A percentile compares a stretch with the other conserved stretches of the same genome.
phyloP scores from a whole-genome alignment of 1,139 yeast genomes.

The Sugiyamaella castrensis region DNA sequence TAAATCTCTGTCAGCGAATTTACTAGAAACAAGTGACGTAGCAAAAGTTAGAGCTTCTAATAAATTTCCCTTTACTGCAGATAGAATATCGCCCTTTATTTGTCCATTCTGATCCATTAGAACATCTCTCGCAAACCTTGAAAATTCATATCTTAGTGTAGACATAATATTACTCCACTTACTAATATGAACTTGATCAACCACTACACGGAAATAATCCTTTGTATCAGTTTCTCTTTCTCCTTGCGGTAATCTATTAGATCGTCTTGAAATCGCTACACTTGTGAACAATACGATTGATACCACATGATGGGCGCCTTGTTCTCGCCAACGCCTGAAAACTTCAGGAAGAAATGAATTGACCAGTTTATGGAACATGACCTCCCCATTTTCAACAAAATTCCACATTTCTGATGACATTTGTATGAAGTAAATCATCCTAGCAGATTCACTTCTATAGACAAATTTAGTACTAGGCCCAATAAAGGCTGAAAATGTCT shows the following conservation, averaged over 20 bases:
- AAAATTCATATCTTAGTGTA: constrained; percentile 76
- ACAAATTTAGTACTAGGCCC: constrained; percentile 75
- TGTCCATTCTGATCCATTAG: constrained; percentile 38
- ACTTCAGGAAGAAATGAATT: constrained; percentile 88
- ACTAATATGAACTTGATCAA: constrained; percentile 84
- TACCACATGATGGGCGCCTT: constrained; percentile 84
- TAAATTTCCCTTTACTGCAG: constrained; percentile 85
- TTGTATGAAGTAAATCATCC: constrained; percentile 78
- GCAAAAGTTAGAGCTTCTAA: constrained; percentile 86
- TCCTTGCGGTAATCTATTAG: constrained; percentile 48
- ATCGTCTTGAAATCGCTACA: constrained; percentile 54
- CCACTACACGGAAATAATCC: constrained; percentile 90
- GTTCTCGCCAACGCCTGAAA: constrained; percentile 81
- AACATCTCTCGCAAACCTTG: constrained; percentile 75
- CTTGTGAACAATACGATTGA: constrained; percentile 87
- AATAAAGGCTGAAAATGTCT: constrained; percentile 53
- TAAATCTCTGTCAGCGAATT: constrained; percentile 80
- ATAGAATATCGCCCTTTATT: constrained; percentile 51
- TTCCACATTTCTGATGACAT: constrained; percentile 97
- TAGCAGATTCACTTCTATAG: constrained; percentile 87
- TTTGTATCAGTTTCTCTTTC: constrained; percentile 65
- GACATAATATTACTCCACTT: constrained; percentile 92
- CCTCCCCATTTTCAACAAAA: constrained; percentile 94
- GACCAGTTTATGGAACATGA: constrained; percentile 86
- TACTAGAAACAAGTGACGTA: constrained; percentile 70